Evolutionary conservation across 2,329 filamentous ascomycete species (phyloP).

Genomic region (Fusarium oxysporum): DNA sequence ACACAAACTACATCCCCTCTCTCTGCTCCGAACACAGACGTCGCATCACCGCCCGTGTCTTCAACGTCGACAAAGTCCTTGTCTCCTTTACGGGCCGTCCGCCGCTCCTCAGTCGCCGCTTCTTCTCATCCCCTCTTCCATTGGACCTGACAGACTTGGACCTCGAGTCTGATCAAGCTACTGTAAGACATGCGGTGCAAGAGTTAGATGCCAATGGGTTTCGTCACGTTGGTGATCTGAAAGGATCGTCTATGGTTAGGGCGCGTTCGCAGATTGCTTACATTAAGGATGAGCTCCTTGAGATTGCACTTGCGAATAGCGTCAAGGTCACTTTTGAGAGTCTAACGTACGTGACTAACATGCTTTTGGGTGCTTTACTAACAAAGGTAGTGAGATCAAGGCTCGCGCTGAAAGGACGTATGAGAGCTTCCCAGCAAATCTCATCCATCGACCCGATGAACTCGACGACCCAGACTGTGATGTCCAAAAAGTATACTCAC

Average conservation of each 20-base stretch:
- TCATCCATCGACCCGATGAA: conserved; percentile 54
- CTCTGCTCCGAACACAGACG: conserved; percentile 51
- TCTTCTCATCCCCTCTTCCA: conserved; percentile 64
- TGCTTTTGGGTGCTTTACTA: not conserved
- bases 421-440: conserved; percentile 51
- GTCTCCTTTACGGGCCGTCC: conserved; percentile 67
- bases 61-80: conserved; percentile 61
- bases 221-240: conserved; percentile 59
- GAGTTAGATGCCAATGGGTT: conserved; percentile 63
- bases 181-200: conserved; percentile 25
- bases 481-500: conserved; percentile 53
- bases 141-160: conserved; percentile 65
- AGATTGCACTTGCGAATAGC: conserved; percentile 61
- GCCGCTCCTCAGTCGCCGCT: conserved; percentile 63
- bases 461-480: conserved; percentile 50
- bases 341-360: conserved; percentile 25
- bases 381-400: conserved; percentile 51
- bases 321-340: conserved; percentile 27
- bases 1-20: conserved; percentile 47
- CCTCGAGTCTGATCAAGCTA: conserved; percentile 56
- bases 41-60: conserved; percentile 52
- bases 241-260: conserved; percentile 58
- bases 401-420: conserved; percentile 48
- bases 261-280: conserved; percentile 60
- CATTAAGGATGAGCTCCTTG: conserved; percentile 69